phyloP scores from a whole-genome alignment of 2,329 filamentous ascomycete genomes.

The Mollisiaceae sp. region DNA sequence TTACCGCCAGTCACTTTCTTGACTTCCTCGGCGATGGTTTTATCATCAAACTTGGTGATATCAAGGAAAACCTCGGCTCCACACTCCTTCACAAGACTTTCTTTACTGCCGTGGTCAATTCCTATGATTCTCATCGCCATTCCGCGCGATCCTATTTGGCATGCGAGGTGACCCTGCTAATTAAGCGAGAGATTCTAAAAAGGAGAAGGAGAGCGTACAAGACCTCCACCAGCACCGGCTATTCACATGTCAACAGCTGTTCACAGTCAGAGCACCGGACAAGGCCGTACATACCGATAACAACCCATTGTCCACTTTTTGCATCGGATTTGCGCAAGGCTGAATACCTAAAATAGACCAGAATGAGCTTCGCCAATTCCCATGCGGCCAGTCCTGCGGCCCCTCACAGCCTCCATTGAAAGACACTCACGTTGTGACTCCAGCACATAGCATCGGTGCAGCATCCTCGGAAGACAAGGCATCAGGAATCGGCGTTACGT shows the following conservation, averaged over 20 bases:
- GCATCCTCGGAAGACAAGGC: constrained; percentile 62
- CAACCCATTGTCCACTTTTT: constrained; percentile 45
- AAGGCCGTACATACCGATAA: constrained; percentile 36
- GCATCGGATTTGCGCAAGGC: constrained; percentile 66
- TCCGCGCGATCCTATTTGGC: constrained; percentile 61
- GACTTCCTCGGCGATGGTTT: constrained; percentile 59
- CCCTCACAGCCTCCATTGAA: constrained; percentile 18
- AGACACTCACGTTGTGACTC: constrained; percentile 58
- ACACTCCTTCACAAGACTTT: constrained; percentile 59
- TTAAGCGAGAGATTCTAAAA: constrained; percentile 23
- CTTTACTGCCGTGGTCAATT: constrained; percentile 67
- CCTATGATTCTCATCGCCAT: constrained; percentile 70
- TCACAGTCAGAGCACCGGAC: constrained; percentile 20
- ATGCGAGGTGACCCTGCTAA: constrained; percentile 60
- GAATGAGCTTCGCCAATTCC: constrained; percentile 35
- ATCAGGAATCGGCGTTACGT: constrained; percentile 73
- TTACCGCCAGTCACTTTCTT: constrained; percentile 57
- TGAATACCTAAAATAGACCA: constrained; percentile 51
- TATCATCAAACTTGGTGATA: constrained; percentile 57
- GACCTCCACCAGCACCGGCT: constrained; percentile 64
- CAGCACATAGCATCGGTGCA: constrained; percentile 71
- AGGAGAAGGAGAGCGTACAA: constrained; percentile 42
- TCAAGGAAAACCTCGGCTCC: constrained; percentile 72
- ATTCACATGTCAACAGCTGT: constrained; percentile 28
- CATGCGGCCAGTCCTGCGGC: constrained; percentile 36